These are phyloP conservation scores for Cnidoscolus chayamansa DNA, from an alignment of 441 rosid genomes.

Conservation along the genomic window DNA sequence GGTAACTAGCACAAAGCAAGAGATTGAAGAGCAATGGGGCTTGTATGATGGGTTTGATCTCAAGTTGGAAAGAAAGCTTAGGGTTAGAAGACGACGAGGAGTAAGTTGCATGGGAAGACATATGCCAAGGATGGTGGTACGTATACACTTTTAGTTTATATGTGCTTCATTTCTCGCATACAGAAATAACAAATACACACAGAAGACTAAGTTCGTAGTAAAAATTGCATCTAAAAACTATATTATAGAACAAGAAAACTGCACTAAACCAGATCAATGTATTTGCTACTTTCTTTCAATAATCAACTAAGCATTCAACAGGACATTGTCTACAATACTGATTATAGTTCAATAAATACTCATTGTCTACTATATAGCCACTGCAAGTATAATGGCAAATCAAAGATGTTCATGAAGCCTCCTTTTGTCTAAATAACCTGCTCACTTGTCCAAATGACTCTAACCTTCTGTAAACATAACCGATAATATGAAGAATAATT, in stretches of 20 bases:
- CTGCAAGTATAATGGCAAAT: background rate
- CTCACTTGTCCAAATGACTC: background rate
- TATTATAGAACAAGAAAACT: background rate
- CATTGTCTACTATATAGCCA: background rate
- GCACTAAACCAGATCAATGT: background rate
- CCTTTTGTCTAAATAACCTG: background rate
- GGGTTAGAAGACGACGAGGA: slow-evolving; percentile 59
- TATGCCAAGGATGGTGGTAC: slow-evolving; percentile 77
- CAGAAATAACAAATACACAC: background rate
- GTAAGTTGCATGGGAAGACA: slow-evolving; percentile 64
- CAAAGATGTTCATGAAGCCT: background rate
- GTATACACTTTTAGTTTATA: slow-evolving; percentile 25
- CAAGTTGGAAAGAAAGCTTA: slow-evolving; percentile 64
- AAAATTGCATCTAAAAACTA: slow-evolving; percentile 4
- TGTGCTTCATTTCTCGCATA: background rate
- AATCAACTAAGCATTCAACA: background rate
- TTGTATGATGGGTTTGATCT: slow-evolving; percentile 71
- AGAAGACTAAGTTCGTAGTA: slow-evolving; percentile 8
- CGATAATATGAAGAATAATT: background rate
- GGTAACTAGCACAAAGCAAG: slow-evolving; percentile 74
- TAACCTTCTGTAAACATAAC: background rate
- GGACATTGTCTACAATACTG: background rate
- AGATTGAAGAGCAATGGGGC: slow-evolving; percentile 77
- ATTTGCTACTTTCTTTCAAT: background rate
- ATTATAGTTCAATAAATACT: slow-evolving; percentile 20